These are phyloP conservation scores for Dothistroma pini DNA, from an alignment of 2,329 filamentous ascomycete species.

Conservation along the genomic window DNA sequence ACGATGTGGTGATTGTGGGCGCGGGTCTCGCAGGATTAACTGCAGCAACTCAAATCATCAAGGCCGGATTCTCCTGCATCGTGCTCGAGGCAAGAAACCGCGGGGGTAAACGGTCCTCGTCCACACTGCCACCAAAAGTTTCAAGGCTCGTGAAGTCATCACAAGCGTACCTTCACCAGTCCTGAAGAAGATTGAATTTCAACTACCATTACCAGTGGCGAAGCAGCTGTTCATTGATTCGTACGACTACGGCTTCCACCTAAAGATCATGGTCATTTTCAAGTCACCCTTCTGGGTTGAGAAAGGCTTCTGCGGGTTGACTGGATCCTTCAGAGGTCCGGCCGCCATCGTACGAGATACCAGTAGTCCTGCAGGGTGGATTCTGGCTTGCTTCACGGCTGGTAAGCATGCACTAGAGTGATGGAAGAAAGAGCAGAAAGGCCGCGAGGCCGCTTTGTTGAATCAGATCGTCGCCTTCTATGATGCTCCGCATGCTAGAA, in stretches of 20 bases:
- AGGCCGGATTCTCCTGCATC: constrained; percentile 23
- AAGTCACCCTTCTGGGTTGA: constrained; percentile 45
- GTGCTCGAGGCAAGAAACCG: constrained; percentile 31
- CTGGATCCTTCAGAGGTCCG: constrained; percentile 46
- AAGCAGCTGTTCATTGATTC: constrained; percentile 39
- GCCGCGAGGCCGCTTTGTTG: constrained; percentile 32
- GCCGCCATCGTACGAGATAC: constrained; percentile 46
- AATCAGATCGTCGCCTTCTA: constrained; percentile 34
- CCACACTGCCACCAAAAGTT: constrained; percentile 24
- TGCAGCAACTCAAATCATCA: constrained; percentile 23
- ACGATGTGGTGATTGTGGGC: constrained; percentile 27
- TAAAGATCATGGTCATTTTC: constrained; percentile 50
- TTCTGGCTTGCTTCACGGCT: constrained; percentile 42
- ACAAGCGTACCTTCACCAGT: constrained; percentile 46
- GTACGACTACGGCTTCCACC: constrained; percentile 46
- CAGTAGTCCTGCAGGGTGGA: constrained; percentile 20
- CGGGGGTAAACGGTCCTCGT: constrained; percentile 26
- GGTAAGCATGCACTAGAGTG: constrained; percentile 36
- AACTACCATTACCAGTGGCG: constrained; percentile 41
- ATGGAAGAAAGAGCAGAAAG: constrained; percentile 25
- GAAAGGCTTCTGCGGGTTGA: constrained; percentile 44
- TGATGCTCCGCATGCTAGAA: constrained; percentile 16
- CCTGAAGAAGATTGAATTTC: constrained; percentile 45
- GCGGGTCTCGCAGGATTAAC: constrained; percentile 29
- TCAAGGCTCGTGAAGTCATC: constrained; percentile 45